Evolutionary conservation across 352 stramenopile genomes (phyloP), one percentile per base, ranked within the genome.

Genomic region (Globisporangium paddicum): DNA sequence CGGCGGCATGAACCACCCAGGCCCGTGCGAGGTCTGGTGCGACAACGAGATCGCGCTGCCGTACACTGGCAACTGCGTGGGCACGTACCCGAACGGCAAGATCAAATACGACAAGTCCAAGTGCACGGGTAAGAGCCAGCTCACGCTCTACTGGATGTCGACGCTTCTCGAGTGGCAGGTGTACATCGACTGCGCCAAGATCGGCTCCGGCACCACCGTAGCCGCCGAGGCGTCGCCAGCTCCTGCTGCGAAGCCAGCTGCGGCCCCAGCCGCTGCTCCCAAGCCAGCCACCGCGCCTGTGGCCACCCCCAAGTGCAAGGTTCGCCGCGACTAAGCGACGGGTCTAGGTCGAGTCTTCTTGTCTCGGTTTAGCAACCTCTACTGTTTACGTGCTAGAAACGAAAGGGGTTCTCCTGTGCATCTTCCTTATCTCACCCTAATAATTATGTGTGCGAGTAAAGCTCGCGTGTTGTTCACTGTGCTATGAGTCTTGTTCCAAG

Each of bases 111-210:
- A 67, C 42, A 66, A 64, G 59, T 38, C 53, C 23, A 60, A 58
- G 42, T 71, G 64, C 50, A 48, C 53, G 13, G 64, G 60, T 34
- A 62, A 66, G 55, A 62, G 47, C 14, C 51, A 25, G 9, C 52
- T 69, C 6, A 49, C 50, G n/a, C 60, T 69, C 51, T 51, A 63
- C 44, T 69, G 63, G 63, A 48, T 66, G 51, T 44, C 63, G 18
- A 55, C 53, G 28, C 63, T 53, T 28, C 16, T 18, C 34, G 34
- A 62, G 45, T 62, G 56, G 56, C 56, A 62, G 46, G 56, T 62
- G 16, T 62, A 62, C 56, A 62, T 62, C 46, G 46, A 62, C 56
- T 62, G 56, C 45, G 47, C 25, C 25, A 53, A 53, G 26, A 53
- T 38, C 28, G 47, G 47, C 16, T 25, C 26, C 16, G 47, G 47